These are phyloP conservation scores for Dissophora globulifera DNA, from an alignment of 192 early-diverging fungal species.

Conservation along the genomic window DNA sequence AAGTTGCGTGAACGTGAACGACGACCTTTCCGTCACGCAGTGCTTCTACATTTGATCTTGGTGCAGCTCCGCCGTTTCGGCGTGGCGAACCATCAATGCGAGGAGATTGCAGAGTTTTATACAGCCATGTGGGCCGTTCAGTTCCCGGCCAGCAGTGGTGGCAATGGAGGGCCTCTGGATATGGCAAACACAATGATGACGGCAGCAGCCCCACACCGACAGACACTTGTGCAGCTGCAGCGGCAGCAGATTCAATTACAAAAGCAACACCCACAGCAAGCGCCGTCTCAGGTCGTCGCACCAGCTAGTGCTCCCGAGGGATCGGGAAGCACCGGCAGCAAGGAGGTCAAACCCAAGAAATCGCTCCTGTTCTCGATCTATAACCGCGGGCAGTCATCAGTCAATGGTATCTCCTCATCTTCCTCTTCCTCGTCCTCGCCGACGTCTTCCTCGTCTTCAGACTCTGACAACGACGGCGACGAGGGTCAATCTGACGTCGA, in stretches of 20 bases:
- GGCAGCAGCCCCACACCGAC: constrained; percentile 17
- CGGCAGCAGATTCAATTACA: neutral
- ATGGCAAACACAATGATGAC: constrained; percentile 1
- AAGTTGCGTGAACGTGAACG: constrained; percentile 31
- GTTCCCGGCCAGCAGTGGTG: constrained; percentile 20
- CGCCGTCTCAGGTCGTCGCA: too few relatives aligned
- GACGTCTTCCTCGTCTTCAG: neutral
- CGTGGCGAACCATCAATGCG: constrained; percentile 23
- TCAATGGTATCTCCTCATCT: too few relatives aligned
- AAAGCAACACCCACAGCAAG: neutral
- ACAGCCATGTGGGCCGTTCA: constrained; percentile 18
- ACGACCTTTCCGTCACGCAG: constrained; percentile 31
- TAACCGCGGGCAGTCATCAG: constrained; percentile 9
- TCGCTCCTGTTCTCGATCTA: constrained; percentile 35
- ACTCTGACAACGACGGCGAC: neutral
- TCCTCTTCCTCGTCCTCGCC: neutral
- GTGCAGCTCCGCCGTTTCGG: constrained; percentile 15
- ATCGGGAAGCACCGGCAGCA: neutral
- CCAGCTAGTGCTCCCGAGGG: too few relatives aligned
- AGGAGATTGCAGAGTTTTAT: constrained; percentile 45
- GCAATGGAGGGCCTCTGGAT: too few relatives aligned
- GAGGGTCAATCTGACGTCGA: too few relatives aligned
- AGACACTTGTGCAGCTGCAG: constrained; percentile 3
- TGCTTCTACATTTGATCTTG: constrained; percentile 25
- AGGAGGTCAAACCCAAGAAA: constrained; percentile 12